A percentile compares a stretch with the other conserved stretches of the same genome.
Evolutionary conservation across 345 rosid genomes (phyloP).

Genomic region (Alliaria petiolata): DNA sequence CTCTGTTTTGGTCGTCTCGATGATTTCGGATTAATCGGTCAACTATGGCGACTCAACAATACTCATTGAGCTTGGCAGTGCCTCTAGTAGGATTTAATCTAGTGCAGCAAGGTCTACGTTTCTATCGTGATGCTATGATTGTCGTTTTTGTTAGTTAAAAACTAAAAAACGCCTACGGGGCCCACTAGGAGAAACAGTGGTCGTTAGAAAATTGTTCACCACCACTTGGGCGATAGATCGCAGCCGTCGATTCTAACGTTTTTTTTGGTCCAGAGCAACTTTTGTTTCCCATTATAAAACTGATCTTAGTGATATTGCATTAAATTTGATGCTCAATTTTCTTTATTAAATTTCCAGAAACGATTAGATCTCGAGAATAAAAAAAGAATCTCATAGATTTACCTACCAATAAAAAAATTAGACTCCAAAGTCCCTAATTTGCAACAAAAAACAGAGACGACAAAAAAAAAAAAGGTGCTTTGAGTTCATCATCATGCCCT

Average conservation of each 20-base stretch:
- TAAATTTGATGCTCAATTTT: background rate
- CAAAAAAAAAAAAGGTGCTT: no score
- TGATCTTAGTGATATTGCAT: background rate
- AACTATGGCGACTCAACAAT: constrained; percentile 15
- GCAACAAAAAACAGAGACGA: background rate
- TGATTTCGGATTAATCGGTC: constrained; percentile 19
- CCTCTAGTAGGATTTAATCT: background rate
- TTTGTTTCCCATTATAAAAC: no score
- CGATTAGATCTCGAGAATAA: background rate
- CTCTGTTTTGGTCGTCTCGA: constrained; percentile 14
- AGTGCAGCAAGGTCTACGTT: background rate
- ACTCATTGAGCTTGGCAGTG: constrained; percentile 22
- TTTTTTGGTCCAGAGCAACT: no score
- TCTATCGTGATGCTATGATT: background rate
- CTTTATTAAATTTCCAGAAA: background rate
- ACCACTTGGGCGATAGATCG: background rate
- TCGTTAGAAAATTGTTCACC: background rate
- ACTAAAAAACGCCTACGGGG: background rate
- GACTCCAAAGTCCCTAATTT: background rate
- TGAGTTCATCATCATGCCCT: background rate
- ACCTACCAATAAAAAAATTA: background rate
- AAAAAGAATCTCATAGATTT: background rate
- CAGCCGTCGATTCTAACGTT: constrained; percentile 5
- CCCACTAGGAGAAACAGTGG: background rate
- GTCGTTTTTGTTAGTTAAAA: constrained; percentile 14